A percentile compares a stretch with the other conserved stretches of the same genome.
Evolutionary conservation across 2,329 filamentous ascomycete genomes (phyloP).

Genomic region (Aspergillus sergii): DNA sequence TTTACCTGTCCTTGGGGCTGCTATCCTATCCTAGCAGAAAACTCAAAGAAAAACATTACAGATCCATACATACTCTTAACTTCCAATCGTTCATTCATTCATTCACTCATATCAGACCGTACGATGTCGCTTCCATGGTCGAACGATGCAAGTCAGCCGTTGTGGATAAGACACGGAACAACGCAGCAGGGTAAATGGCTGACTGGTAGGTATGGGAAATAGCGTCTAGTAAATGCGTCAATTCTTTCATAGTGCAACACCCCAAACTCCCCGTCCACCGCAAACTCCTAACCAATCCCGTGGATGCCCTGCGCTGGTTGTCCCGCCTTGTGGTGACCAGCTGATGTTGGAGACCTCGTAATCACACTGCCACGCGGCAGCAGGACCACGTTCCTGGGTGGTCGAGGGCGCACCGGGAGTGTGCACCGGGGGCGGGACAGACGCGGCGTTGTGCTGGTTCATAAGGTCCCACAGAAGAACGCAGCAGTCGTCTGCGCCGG

Average conservation of each 20-base stretch:
- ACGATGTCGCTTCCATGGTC: constrained; percentile 10
- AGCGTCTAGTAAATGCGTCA: constrained; percentile 15
- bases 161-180: background rate
- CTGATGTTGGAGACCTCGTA: constrained; percentile 52
- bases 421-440: constrained; percentile 42
- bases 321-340: constrained; percentile 48
- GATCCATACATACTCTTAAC: background rate
- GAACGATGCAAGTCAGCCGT: background rate
- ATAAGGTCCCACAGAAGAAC: constrained; percentile 94
- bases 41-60: background rate
- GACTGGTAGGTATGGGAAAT: constrained; percentile 11
- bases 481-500: constrained; percentile 86
- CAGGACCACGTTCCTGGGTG: constrained; percentile 46
- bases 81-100: constrained; percentile 37
- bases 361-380: constrained; percentile 49
- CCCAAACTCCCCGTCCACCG: constrained; percentile 49
- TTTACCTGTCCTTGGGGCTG: background rate
- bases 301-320: constrained; percentile 34
- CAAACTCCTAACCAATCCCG: constrained; percentile 50
- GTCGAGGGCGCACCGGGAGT: constrained; percentile 29
- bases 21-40: background rate
- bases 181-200: background rate
- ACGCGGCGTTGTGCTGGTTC: constrained; percentile 61
- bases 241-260: constrained; percentile 40
- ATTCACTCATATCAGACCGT: constrained; percentile 36